Base-by-base conservation (phyloP, 106 monocot species). In the Dendrobium nobile region DNA sequence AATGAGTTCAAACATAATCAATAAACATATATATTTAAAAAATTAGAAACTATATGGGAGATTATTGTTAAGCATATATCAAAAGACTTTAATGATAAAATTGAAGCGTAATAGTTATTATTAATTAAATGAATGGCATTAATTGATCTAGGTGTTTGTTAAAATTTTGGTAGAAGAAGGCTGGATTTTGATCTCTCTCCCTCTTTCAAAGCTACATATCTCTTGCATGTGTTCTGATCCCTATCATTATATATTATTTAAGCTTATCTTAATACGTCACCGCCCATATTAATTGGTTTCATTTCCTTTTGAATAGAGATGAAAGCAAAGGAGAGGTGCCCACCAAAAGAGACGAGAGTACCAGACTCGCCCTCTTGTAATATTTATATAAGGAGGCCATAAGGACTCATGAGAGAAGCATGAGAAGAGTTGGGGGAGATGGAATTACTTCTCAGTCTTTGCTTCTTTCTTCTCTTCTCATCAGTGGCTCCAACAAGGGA, bases 391-490 rank as follows among this genome's bases (percentile, higher is more conserved):
- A 65, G 64, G 64, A 65, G 64, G 64, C 64, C 64, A 24, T 7
- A 9, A 65, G 64, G 64, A 9, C n/a, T 51, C 51, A 51, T 51
- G 51, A 51, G 51, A 13, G 26, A 24, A 65, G 26, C 64, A 6
- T 22, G 64, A 65, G 64, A 65, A 26, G 24, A 65, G 26, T 26
- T 65, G 5, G 51, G 27, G 28, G 27, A 47, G 48, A 47, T 54
- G 48, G 73, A 73, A 18, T 37, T 73, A 11, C 40, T 31, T 19
- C 41, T 37, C 3, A 73, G 16, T 41, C 41, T 82, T 77, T 41
- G 16, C 75, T 33, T 87, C 73, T 82, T 77, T 78, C 54, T 85
- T 56, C 85, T 90, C 79, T 73, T 87, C 80, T 4, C 45, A 64
- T 18, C 33, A 41, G 82, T 76, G 20, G 82, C 84, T 85, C 43